Conservation (phyloP, 164 flowering plant genomes). For the Echeveria elegans region DNA sequence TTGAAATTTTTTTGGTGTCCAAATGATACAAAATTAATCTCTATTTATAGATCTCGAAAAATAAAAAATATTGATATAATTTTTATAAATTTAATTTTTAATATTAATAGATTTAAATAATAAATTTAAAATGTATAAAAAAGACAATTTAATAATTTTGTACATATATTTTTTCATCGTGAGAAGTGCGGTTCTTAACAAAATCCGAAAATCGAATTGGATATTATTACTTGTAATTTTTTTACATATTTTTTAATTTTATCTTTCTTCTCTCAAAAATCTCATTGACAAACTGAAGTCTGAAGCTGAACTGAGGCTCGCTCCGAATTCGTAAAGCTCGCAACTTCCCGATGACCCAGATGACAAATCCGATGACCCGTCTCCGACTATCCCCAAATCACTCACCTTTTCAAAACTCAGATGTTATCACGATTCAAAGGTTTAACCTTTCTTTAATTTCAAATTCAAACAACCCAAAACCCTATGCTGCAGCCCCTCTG, state of each 20-base stretch:
- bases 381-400: background rate
- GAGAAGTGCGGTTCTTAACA: too few species aligned
- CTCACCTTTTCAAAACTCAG: background rate
- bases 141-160: too few species aligned
- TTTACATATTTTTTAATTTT: background rate
- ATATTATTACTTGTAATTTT: too few species aligned
- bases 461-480: constrained; percentile 13
- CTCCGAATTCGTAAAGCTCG: background rate
- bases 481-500: constrained; percentile 24
- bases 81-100: too few species aligned
- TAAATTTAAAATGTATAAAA: too few species aligned
- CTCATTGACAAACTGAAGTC: background rate
- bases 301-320: too few species aligned
- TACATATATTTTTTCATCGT: too few species aligned
- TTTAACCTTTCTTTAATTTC: background rate
- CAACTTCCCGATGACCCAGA: background rate
- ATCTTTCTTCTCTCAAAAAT: constrained; percentile 4
- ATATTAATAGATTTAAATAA: too few species aligned
- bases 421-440: background rate
- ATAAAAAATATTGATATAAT: too few species aligned
- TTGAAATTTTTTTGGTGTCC: too few species aligned
- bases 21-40: too few species aligned
- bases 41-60: too few species aligned
- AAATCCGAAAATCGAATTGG: background rate
- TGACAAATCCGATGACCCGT: background rate